Conservation (phyloP, 257 asterid genomes). For the Linderniella brevidens region DNA sequence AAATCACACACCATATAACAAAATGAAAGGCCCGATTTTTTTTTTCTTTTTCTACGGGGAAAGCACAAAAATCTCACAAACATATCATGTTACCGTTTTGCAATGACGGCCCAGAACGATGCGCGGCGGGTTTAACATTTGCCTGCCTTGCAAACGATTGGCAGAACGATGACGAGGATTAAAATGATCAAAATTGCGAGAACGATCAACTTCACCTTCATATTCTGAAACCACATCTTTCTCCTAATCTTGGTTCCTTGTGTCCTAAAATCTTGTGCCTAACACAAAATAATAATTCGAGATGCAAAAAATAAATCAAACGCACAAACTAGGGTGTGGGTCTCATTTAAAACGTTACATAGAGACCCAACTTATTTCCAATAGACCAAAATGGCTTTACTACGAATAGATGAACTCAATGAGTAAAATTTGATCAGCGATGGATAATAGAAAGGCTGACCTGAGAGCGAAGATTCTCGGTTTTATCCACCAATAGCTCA, state of each 20-base stretch:
- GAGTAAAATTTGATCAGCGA: background rate
- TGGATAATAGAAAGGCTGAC: conserved; percentile 9
- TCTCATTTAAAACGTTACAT: background rate
- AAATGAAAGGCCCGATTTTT: conserved; percentile 14
- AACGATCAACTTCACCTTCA: conserved; percentile 80
- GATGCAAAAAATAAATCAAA: background rate
- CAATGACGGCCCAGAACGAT: background rate
- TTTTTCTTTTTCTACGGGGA: conserved; percentile 1
- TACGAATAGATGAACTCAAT: background rate
- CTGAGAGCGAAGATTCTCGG: conserved; percentile 49
- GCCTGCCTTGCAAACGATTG: conserved; percentile 45
- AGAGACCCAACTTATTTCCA: too few species aligned
- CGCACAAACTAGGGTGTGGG: background rate
- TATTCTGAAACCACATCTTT: conserved; percentile 77
- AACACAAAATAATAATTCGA: background rate
- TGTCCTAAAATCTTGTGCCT: conserved; percentile 85
- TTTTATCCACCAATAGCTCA: conserved; percentile 35
- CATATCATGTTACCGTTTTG: too few species aligned
- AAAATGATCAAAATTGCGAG: conserved; percentile 58
- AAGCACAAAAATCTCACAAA: conserved; percentile 1
- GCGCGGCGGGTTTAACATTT: conserved; percentile 20
- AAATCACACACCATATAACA: conserved; percentile 15
- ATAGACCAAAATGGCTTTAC: background rate
- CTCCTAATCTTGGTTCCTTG: conserved; percentile 78
- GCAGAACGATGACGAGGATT: conserved; percentile 64